These are phyloP conservation scores for Kondoa subrosea DNA, from an alignment of 768 basidiomycete genomes.

Conservation along the genomic window DNA sequence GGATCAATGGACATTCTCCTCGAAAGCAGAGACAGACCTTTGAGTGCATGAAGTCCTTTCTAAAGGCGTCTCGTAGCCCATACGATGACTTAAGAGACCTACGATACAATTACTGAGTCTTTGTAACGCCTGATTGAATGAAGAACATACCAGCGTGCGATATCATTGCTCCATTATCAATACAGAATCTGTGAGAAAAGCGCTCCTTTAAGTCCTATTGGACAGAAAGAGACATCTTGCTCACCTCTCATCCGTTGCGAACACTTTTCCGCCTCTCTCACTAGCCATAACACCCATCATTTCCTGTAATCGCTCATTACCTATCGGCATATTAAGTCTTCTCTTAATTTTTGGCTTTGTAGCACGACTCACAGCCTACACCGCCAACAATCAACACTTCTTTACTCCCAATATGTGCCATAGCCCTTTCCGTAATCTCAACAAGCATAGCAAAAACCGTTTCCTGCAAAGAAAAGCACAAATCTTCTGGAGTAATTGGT, in stretches of 20 bases:
- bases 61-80: slow-evolving; percentile 67
- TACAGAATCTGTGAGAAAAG: slow-evolving; percentile 62
- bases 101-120: neutral
- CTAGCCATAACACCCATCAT: slow-evolving; percentile 98
- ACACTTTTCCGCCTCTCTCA: slow-evolving; percentile 73
- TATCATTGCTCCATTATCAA: slow-evolving; percentile 99
- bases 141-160: slow-evolving; percentile 55
- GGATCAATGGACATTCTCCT: neutral
- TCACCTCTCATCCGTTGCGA: slow-evolving; percentile 88
- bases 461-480: slow-evolving; percentile 94
- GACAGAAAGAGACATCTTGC: slow-evolving; percentile 20
- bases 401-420: slow-evolving; percentile 93
- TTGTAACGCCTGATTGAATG: neutral
- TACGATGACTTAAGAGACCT: slow-evolving; percentile 66
- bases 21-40: slow-evolving; percentile 43
- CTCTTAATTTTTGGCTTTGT: neutral
- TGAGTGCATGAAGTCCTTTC: slow-evolving; percentile 78
- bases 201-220: neutral
- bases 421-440: slow-evolving; percentile 94
- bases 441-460: slow-evolving; percentile 96
- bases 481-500: slow-evolving; percentile 78
- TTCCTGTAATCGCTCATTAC: slow-evolving; percentile 79
- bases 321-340: slow-evolving; percentile 34
- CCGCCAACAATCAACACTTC: slow-evolving; percentile 96
- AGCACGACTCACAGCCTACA: slow-evolving; percentile 74